Conservation (phyloP, 2,329 filamentous ascomycete species). For the Exophiala xenobiotica region DNA sequence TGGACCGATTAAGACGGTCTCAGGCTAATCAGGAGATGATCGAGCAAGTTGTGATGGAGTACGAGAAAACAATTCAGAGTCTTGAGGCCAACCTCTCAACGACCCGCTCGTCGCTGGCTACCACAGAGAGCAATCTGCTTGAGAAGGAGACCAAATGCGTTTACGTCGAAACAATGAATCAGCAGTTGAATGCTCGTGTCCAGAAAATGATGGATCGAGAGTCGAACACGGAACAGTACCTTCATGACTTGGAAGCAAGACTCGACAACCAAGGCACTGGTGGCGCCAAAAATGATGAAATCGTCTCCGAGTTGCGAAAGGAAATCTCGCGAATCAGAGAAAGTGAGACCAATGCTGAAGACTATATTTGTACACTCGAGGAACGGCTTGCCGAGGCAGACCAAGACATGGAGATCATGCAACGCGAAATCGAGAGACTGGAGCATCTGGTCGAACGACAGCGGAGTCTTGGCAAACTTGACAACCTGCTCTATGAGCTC, state of each 20-base stretch:
- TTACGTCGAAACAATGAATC: conserved; percentile 87
- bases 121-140: conserved; percentile 78
- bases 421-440: conserved; percentile 88
- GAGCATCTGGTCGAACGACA: conserved; percentile 96
- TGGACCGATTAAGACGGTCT: conserved; percentile 87
- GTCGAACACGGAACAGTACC: conserved; percentile 84
- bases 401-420: conserved; percentile 94
- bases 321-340: conserved; percentile 85
- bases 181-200: conserved; percentile 83
- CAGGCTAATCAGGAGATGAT: conserved; percentile 95
- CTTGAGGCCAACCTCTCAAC: conserved; percentile 88
- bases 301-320: conserved; percentile 83
- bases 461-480: conserved; percentile 88
- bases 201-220: conserved; percentile 92
- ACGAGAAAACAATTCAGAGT: conserved; percentile 96
- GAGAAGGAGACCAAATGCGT: conserved; percentile 94
- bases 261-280: conserved; percentile 87
- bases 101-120: conserved; percentile 78
- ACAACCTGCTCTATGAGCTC: conserved; percentile 86
- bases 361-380: conserved; percentile 95
- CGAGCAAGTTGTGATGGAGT: conserved; percentile 93
- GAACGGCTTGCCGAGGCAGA: conserved; percentile 93
- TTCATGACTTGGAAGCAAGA: conserved; percentile 86
- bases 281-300: conserved; percentile 85
- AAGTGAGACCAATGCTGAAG: conserved; percentile 85